phyloP scores from a whole-genome alignment of 176 grass and related monocot species.

The Paspalum vaginatum region DNA sequence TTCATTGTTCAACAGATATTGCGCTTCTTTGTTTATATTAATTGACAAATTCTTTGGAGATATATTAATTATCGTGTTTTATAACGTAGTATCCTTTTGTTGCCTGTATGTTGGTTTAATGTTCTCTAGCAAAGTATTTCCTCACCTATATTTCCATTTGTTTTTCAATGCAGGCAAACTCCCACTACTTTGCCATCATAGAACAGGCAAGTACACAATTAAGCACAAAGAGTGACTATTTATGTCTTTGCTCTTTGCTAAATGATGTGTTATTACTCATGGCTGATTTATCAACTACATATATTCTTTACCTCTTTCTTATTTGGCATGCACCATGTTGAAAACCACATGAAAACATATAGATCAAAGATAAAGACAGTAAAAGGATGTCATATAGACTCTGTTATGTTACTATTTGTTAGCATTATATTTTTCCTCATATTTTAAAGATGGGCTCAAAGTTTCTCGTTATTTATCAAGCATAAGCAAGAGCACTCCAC shows the following conservation, averaged over 20 bases:
- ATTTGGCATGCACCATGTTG: neutral
- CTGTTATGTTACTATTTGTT: constrained; percentile 30
- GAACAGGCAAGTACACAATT: constrained; percentile 92
- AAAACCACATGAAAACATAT: neutral
- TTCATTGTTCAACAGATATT: constrained; percentile 11
- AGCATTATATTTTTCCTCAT: constrained; percentile 6
- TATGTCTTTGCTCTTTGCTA: constrained; percentile 18
- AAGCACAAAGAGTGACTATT: constrained; percentile 1
- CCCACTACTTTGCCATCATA: constrained; percentile 97
- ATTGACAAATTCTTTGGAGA: neutral
- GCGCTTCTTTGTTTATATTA: neutral
- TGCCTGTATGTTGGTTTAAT: constrained; percentile 16
- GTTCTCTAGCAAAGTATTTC: neutral
- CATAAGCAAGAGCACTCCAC: neutral
- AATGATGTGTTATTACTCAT: neutral
- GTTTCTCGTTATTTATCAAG: constrained; percentile 16
- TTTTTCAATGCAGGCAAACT: constrained; percentile 86
- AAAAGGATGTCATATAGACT: neutral
- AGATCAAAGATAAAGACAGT: neutral
- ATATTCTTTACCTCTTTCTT: constrained; percentile 7
- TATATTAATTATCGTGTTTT: constrained; percentile 3
- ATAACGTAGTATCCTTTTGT: neutral
- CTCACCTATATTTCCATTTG: neutral
- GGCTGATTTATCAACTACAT: constrained; percentile 12
- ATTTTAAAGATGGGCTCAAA: neutral